Base-by-base conservation (phyloP, 495 filamentous ascomycete genomes). In the Xylaria flabelliformis region DNA sequence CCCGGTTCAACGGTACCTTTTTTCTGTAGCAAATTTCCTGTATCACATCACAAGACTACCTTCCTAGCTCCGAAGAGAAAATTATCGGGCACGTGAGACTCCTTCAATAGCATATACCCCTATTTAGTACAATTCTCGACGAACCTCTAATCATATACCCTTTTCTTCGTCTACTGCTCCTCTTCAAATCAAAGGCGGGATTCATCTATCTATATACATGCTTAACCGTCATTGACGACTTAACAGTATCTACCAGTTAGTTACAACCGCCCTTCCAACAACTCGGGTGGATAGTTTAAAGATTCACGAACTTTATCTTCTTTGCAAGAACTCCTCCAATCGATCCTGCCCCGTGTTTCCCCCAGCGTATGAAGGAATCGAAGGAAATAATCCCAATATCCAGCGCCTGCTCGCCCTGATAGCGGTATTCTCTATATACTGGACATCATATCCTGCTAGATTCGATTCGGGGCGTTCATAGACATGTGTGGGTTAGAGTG, bases 1-100 rank as follows among this genome's bases (percentile, higher is more conserved):
- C 26, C 64, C 34, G 53, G 21, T 19, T 29, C 1, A 6, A 2
- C 19, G 42, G 12, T n/a, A 4, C 42, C 24, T 24, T 34, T 36
- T 39, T 26, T 32, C 56, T 29, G 53, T 34, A 36, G 3, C 64
- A 50, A 13, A 15, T 48, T 62, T 21, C 19, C 56, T 34, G 58
- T 39, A 41, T 8, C 65, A 39, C 17, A 21, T 67, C 61, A 63
- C 61, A n/a, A 63, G 39, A 42, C 61, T 39, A 42, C 17, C 9
- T 58, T 58, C 55, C 55, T 58, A 32, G 55, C 34, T 58, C 13
- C 55, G 13, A 58, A 26, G 13, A 58, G 26, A 58, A 1, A 5
- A 26, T 32, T 34, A 13, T 29, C 12, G 2, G 55, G 26, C 26
- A 26, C 55, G 21, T 34, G 34, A 34, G 5, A 13, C 44, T 46